Conservation (phyloP, 1,284 basidiomycete species). For the Naganishia sp. region DNA sequence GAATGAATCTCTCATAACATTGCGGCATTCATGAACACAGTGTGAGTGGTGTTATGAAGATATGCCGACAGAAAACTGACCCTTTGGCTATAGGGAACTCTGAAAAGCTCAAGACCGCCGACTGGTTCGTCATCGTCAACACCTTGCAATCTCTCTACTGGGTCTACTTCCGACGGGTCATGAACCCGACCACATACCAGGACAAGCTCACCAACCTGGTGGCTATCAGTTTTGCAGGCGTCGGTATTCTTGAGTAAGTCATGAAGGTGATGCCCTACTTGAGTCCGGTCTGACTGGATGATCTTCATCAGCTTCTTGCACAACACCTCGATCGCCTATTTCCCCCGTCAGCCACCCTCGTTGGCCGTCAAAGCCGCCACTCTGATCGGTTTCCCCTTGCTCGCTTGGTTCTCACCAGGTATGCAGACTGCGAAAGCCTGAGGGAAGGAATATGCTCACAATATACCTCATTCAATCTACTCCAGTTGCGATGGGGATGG, state of each 20-base stretch:
- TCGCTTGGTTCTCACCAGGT: conserved; percentile 38
- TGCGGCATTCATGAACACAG: neutral
- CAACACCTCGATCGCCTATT: conserved; percentile 44
- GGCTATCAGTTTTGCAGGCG: conserved; percentile 45
- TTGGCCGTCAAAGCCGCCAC: conserved; percentile 38
- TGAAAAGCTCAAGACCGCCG: conserved; percentile 43
- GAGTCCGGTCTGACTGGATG: neutral
- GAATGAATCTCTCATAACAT: neutral
- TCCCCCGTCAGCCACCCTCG: conserved; percentile 40
- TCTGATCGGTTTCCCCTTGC: conserved; percentile 38
- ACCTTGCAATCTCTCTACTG: conserved; percentile 44
- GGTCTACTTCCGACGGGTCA: conserved; percentile 38
- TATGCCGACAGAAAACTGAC: neutral
- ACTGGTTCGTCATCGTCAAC: conserved; percentile 45
- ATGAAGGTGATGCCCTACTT: neutral
- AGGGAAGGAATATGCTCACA: neutral
- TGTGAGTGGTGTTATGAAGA: neutral
- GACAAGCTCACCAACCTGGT: conserved; percentile 43
- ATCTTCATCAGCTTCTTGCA: conserved; percentile 43
- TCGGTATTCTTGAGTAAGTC: conserved; percentile 38
- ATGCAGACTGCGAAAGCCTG: neutral
- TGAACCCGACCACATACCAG: conserved; percentile 40
- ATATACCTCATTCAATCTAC: neutral
- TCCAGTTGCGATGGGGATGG: conserved; percentile 34
- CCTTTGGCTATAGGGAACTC: conserved; percentile 35